Evolutionary conservation across 768 basidiomycete species (phyloP).

Genomic region (Leccinum arenicola): DNA sequence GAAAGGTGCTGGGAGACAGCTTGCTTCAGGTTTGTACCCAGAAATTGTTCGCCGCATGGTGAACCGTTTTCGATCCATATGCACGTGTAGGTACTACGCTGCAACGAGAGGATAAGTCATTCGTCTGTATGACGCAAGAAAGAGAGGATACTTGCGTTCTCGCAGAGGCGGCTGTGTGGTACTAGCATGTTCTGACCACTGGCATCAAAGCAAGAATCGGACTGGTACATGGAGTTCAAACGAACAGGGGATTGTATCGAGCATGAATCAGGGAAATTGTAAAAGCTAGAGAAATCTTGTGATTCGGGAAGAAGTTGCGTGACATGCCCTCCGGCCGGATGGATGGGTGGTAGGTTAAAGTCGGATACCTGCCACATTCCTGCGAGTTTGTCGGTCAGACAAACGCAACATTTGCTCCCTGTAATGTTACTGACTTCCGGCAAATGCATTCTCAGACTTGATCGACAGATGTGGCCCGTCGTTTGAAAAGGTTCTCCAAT

Average conservation of each 20-base stretch:
- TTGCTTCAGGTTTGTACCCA: conserved; percentile 10
- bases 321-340: background rate
- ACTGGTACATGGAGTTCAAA: no score
- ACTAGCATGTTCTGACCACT: background rate
- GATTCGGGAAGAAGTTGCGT: background rate
- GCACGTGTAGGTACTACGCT: conserved; percentile 5
- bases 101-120: background rate
- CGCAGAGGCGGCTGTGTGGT: no score
- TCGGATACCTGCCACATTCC: background rate
- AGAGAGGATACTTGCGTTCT: no score
- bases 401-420: background rate
- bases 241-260: background rate
- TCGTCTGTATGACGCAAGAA: no score
- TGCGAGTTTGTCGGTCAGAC: conserved; percentile 3
- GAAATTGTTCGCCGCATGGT: conserved; percentile 2
- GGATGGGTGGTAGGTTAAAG: no score
- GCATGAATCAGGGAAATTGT: background rate
- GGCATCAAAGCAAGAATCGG: background rate
- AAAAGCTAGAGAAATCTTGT: background rate
- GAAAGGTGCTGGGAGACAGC: conserved; percentile 13
- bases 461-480: background rate
- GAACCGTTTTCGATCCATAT: conserved; percentile 9
- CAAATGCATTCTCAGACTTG: background rate
- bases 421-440: conserved; percentile 6
- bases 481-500: background rate